Evolutionary conservation across 345 rosid species (phyloP).

Genomic region (Pistacia vera): DNA sequence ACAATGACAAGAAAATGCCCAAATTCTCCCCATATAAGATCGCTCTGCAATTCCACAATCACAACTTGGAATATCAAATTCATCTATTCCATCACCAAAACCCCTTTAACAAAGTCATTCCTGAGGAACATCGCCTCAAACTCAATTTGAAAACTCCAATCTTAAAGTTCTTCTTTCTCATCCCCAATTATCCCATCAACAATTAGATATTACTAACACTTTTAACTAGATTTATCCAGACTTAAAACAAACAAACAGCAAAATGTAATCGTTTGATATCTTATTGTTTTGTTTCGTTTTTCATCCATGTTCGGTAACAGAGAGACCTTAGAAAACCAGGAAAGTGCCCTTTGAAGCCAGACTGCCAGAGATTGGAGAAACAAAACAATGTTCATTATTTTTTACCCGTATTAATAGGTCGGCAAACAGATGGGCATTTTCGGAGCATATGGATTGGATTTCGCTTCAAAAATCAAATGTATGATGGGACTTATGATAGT

Average conservation of each 20-base stretch:
- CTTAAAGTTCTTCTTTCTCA: background rate
- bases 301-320: background rate
- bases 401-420: constrained; percentile 17
- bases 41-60: constrained; percentile 14
- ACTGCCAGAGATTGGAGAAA: background rate
- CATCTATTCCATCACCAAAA: constrained; percentile 21
- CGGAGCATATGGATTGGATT: background rate
- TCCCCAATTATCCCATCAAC: background rate
- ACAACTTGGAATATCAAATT: constrained; percentile 9
- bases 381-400: background rate
- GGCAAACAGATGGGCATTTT: background rate
- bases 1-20: constrained; percentile 31
- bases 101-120: background rate
- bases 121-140: background rate
- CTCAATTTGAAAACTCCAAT: background rate
- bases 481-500: too few species aligned
- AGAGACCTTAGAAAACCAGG: too few species aligned
- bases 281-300: too few species aligned
- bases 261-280: background rate
- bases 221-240: background rate
- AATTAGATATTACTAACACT: background rate
- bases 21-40: constrained; percentile 51
- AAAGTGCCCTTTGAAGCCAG: background rate
- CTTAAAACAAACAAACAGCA: background rate
- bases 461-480: background rate